Base-by-base conservation (phyloP, 2,329 filamentous ascomycete species). In the Aureobasidium subglaciale region DNA sequence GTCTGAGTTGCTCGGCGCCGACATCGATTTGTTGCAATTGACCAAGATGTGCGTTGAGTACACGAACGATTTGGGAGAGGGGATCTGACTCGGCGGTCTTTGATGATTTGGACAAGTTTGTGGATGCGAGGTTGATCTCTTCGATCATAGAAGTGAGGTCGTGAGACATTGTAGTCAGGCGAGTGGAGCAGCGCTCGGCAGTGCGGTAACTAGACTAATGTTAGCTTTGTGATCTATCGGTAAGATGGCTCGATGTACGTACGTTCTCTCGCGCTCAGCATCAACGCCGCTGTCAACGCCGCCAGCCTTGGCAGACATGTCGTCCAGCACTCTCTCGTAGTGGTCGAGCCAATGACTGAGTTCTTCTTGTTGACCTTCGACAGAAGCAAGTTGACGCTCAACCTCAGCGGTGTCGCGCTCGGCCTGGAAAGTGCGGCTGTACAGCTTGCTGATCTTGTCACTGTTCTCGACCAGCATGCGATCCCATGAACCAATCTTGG, bases 71-170 rank as follows among this genome's bases (percentile, higher is more conserved):
- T 72, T 96, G 90, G 63, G 90, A 92, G 67, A 97, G 79, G 86
- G 96, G 68, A 55, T 66, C 62, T 13, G 30, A 27, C 11, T 55
- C 42, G n/a, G 62, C 58, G 4, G 62, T 59, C 72, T 95, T 95
- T 72, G 81, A 86, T 57, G 87, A 90, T 79, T 95, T 96, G 78
- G 84, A 92, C 62, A 99, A 75, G 22, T 85, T 90, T 55, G 88
- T 82, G n/a, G 89, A 93, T 59, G 95, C 92, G 63, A 86, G 84
- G 69, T 99, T 99, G 68, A 99, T 95, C 72, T 97, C 93, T 68
- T 95, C 91, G 64, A 99, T 95, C 90, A 99, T 97, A 73, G 90
- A 92, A 45, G 84, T 85, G 60, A 99, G 78, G 68, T 96, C 90
- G 68, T 90, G 88, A 67, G 90, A 90, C 83, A 97, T 95, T 64